Conservation (phyloP, 192 early-diverging fungal genomes). For the Backusella circina region DNA sequence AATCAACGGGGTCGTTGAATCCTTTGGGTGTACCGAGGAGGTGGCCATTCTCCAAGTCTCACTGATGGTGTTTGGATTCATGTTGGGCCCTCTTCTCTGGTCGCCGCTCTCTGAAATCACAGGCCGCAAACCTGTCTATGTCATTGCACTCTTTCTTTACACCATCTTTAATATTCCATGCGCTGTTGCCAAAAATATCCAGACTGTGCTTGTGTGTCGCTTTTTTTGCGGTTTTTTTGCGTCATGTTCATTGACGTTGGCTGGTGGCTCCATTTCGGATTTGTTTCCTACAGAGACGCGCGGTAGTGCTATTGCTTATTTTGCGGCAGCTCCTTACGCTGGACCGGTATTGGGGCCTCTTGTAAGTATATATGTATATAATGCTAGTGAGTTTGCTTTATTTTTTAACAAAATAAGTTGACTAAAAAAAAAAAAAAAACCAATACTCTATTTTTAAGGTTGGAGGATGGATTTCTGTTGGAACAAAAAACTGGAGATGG, state of each 20-base stretch:
- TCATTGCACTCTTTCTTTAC: constrained; percentile 16
- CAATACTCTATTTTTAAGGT: too few species aligned
- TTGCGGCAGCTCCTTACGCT: constrained; percentile 27
- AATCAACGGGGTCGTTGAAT: constrained; percentile 1
- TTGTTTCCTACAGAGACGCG: constrained; percentile 14
- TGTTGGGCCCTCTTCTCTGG: constrained; percentile 23
- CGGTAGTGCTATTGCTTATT: constrained; percentile 28
- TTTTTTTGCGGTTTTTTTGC: constrained; percentile 24
- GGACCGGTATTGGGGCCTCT: constrained; percentile 27
- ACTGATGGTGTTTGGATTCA: constrained; percentile 27
- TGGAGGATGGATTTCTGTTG: constrained; percentile 26
- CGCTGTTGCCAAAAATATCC: constrained; percentile 26
- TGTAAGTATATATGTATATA: background rate
- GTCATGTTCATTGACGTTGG: constrained; percentile 19
- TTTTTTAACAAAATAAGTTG: too few species aligned
- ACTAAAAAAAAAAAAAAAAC: too few species aligned
- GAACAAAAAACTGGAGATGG: constrained; percentile 23
- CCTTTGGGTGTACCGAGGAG: constrained; percentile 10
- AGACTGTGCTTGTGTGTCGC: constrained; percentile 22
- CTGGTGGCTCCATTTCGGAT: constrained; percentile 24
- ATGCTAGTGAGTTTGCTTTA: too few species aligned
- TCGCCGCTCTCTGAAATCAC: constrained; percentile 25
- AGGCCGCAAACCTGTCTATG: constrained; percentile 24
- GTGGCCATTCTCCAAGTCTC: constrained; percentile 23
- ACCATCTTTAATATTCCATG: constrained; percentile 29